Conservation (phyloP, 805 yeast genomes). For the Candida dajiaensis region DNA sequence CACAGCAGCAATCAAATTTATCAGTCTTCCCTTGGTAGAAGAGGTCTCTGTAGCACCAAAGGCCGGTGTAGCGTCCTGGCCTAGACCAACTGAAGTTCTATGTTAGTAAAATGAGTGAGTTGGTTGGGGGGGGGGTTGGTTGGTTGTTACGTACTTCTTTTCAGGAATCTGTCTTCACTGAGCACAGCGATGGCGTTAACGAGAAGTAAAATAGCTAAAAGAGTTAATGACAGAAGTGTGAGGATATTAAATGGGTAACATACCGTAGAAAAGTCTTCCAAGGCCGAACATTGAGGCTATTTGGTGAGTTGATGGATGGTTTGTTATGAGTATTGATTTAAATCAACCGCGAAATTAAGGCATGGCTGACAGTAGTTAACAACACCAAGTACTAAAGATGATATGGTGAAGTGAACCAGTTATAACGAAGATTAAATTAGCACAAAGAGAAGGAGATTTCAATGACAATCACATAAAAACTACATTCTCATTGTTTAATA, state of each 20-base stretch:
- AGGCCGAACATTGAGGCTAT: constrained; percentile 45
- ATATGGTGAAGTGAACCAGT: no score
- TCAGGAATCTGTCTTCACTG: constrained; percentile 73
- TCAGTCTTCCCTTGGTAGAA: constrained; percentile 50
- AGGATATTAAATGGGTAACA: constrained; percentile 3
- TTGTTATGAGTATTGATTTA: no score
- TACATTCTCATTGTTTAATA: neutral
- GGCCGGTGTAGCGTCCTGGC: constrained; percentile 31
- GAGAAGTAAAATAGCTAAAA: constrained; percentile 38
- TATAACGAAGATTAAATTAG: no score
- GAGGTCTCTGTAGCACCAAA: constrained; percentile 40
- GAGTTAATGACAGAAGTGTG: no score
- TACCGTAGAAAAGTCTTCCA: constrained; percentile 50
- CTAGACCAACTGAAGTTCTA: constrained; percentile 37
- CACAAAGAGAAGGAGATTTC: no score
- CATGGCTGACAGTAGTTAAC: no score
- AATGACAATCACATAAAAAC: neutral
- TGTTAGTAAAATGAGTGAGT: neutral
- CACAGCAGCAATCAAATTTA: constrained; percentile 65
- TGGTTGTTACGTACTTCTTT: constrained; percentile 41
- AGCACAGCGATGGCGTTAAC: constrained; percentile 73
- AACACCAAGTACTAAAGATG: no score
- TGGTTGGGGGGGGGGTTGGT: no score
- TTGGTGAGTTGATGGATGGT: neutral
- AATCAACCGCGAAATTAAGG: neutral